Percentiles rank a stretch among this genome's conserved stretches.
Evolutionary conservation across 352 stramenopile genomes (phyloP).

Genomic region (Elongisporangium prolatum): DNA sequence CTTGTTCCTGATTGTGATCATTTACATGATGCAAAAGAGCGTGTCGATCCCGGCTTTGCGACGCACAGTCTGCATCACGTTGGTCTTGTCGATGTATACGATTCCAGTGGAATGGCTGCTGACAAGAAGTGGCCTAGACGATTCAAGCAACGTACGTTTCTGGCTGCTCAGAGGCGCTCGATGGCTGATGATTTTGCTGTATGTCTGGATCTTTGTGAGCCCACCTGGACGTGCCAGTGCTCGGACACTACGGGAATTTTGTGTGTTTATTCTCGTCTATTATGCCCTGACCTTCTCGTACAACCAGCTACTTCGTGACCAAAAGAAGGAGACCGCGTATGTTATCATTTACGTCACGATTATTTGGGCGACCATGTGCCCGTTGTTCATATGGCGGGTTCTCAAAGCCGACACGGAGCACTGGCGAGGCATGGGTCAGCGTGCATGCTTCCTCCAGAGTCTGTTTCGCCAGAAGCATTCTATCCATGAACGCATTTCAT

Average conservation of each 20-base stretch:
- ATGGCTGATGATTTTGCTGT: conserved; percentile 21
- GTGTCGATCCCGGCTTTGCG: conserved; percentile 28
- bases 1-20: conserved; percentile 27
- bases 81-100: conserved; percentile 26
- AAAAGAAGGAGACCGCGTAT: conserved; percentile 18
- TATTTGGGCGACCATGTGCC: conserved; percentile 25
- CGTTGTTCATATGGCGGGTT: conserved; percentile 32
- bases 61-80: conserved; percentile 21
- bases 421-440: conserved; percentile 46
- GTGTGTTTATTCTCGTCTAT: conserved; percentile 31
- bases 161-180: conserved; percentile 11
- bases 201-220: conserved; percentile 31
- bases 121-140: neutral
- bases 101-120: conserved; percentile 15
- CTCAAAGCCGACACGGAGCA: conserved; percentile 60
- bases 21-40: conserved; percentile 44
- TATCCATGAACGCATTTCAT: conserved; percentile 35
- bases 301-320: conserved; percentile 26
- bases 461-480: conserved; percentile 32
- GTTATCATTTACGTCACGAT: conserved; percentile 28
- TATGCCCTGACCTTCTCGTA: conserved; percentile 30
- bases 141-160: neutral
- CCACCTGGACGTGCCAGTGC: conserved; percentile 37
- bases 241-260: conserved; percentile 36
- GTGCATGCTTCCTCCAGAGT: conserved; percentile 22